Evolutionary conservation across 345 rosid species (phyloP).

Genomic region (Raphanus raphanistrum): DNA sequence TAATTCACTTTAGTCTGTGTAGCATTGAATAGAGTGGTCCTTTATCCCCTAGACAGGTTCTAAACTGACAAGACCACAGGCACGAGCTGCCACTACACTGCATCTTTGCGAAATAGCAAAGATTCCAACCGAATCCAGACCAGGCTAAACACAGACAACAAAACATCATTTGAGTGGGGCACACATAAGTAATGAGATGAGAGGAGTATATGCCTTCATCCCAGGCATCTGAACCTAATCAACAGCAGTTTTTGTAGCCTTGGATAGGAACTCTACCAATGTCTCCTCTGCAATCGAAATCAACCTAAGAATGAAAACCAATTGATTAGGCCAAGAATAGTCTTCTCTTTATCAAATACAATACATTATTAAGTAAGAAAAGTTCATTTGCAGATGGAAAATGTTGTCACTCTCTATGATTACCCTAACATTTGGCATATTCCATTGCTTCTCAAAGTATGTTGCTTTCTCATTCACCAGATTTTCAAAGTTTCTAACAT

Average conservation of each 20-base stretch:
- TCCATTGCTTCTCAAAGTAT: too few relatives aligned
- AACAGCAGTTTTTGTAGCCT: constrained; percentile 99
- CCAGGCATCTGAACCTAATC: constrained; percentile 99
- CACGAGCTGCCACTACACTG: constrained; percentile 99
- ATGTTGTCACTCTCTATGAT: too few relatives aligned
- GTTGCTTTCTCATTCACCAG: too few relatives aligned
- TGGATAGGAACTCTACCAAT: constrained; percentile 99
- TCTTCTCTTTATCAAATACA: too few relatives aligned
- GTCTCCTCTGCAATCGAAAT: constrained; percentile 99
- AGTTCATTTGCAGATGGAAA: too few relatives aligned
- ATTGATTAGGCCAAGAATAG: not conserved
- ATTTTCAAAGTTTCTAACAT: too few relatives aligned
- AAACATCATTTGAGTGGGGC: not conserved
- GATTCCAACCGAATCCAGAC: constrained; percentile 99
- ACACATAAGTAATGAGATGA: not conserved
- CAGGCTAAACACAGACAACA: constrained; percentile 63
- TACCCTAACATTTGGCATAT: too few relatives aligned
- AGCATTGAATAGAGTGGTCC: too few relatives aligned
- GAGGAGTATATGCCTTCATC: constrained; percentile 71
- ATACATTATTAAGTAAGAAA: too few relatives aligned
- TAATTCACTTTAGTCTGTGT: too few relatives aligned
- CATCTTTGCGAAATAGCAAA: constrained; percentile 98
- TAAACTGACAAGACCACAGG: constrained; percentile 98
- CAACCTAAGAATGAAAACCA: constrained; percentile 59
- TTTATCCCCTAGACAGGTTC: constrained; percentile 81